Conservation (phyloP, 352 stramenopile species). For the Phytopythium sindhum region DNA sequence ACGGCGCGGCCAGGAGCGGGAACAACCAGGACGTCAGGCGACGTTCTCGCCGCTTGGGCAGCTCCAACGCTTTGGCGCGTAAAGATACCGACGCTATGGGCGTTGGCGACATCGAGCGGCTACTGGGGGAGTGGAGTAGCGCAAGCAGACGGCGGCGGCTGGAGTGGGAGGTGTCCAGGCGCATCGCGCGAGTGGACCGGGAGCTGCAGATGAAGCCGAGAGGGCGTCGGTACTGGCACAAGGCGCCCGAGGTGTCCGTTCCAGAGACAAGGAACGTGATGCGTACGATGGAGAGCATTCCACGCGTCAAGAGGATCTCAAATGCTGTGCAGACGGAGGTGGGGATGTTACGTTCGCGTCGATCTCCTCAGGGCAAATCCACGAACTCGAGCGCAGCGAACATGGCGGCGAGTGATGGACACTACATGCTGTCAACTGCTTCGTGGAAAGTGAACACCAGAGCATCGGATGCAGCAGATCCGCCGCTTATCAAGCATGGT, state of each 20-base stretch:
- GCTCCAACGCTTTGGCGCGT: not conserved
- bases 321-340: slow-evolving; percentile 4
- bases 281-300: not conserved
- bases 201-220: slow-evolving; percentile 48
- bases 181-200: slow-evolving; percentile 63
- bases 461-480: not conserved
- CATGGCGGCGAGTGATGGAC: not conserved
- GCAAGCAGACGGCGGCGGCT: slow-evolving; percentile 20
- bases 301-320: not conserved
- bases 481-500: not conserved
- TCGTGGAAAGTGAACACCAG: not conserved
- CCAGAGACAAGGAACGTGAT: not conserved
- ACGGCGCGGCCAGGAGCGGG: slow-evolving; percentile 9
- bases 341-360: no score
- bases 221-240: slow-evolving; percentile 56
- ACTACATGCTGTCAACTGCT: slow-evolving; percentile 3
- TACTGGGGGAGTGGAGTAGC: slow-evolving; percentile 10
- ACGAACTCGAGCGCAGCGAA: not conserved
- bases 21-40: not conserved
- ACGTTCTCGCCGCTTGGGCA: not conserved
- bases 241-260: slow-evolving; percentile 7
- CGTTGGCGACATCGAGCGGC: not conserved
- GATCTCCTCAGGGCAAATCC: not conserved
- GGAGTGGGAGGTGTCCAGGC: slow-evolving; percentile 69
- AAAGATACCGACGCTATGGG: no score